Percentiles rank a stretch among this genome's conserved stretches.
phyloP scores from a whole-genome alignment of 805 yeast genomes.

The Grigorovia humatica region DNA sequence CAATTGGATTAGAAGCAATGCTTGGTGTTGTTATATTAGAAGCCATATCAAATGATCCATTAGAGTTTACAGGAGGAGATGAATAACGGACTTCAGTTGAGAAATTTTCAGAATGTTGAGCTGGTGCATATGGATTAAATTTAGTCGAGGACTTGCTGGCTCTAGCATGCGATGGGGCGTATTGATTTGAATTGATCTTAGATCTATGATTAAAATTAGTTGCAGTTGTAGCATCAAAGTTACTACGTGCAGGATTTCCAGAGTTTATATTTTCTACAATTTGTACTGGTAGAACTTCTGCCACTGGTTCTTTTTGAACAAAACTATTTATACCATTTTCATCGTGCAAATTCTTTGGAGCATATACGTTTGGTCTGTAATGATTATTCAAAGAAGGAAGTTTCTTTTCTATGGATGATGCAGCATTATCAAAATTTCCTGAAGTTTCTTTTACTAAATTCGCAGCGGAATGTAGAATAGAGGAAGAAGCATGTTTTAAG shows the following conservation, averaged over 20 bases:
- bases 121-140: conserved; percentile 5
- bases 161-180: too few relatives aligned
- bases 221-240: too few relatives aligned
- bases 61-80: conserved; percentile 4
- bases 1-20: neutral
- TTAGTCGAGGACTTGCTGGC: neutral
- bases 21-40: neutral
- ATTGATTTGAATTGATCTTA: too few relatives aligned
- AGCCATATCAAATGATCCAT: neutral
- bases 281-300: neutral
- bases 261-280: neutral
- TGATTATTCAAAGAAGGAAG: neutral
- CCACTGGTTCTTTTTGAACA: neutral
- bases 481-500: too few relatives aligned
- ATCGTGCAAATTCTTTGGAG: neutral
- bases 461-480: too few relatives aligned
- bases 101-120: neutral
- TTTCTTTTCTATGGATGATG: neutral
- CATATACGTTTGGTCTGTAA: neutral
- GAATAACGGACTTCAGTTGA: neutral
- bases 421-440: neutral
- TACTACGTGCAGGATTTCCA: neutral
- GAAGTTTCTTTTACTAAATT: too few relatives aligned
- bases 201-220: too few relatives aligned
- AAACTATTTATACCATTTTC: neutral